Base-by-base conservation (phyloP, 2,329 filamentous ascomycete genomes). In the Eutypa lata region DNA sequence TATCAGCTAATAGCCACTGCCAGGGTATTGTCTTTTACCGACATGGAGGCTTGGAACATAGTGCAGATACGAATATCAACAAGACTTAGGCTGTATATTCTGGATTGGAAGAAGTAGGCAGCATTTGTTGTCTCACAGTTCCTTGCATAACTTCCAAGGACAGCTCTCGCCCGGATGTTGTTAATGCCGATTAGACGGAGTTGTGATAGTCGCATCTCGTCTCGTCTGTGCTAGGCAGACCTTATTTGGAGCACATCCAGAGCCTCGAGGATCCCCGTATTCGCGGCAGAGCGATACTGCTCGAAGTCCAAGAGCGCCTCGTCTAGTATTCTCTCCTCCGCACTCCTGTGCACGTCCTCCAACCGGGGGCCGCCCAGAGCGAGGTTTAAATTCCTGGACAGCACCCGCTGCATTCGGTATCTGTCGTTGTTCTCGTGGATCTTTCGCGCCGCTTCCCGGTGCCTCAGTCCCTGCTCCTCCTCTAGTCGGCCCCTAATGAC, bases 401-500 rank as follows among this genome's bases (percentile, higher is more conserved):
- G 18, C 21, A 43, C 40, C 40, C 22, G 40, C 1, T 19, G 19
- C 40, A 43, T 19, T 19, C 14, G 31, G 47, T 24, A 19, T 14
- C n/a, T 35, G 5, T 8, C n/a, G 28, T 48, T 37, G 7, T 52
- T 14, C 8, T 45, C 16, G 2, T 42, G 21, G 8, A 62, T 38
- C 2, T 54, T 28, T 10, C 2, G 21, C 19, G 44, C 47, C 13
- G 53, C 55, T 2, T 46, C 13, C 18, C 18, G 24, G 11, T 54
- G n/a, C n/a, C n/a, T n/a, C n/a, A 26, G 8, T 59, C 38, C 1
- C 45, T 14, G 7, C 52, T 21, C 37, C 52, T 57, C 51, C 59
- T 62, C 22, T 48, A 49, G 19, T 56, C 54, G 14, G 66, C 52
- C 3, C 51, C 42, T n/a, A n/a, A n/a, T n/a, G 3, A 61, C 19